These are phyloP conservation scores for Sideroxylon spinosum DNA, from an alignment of 179 eudicot species.

Conservation along the genomic window DNA sequence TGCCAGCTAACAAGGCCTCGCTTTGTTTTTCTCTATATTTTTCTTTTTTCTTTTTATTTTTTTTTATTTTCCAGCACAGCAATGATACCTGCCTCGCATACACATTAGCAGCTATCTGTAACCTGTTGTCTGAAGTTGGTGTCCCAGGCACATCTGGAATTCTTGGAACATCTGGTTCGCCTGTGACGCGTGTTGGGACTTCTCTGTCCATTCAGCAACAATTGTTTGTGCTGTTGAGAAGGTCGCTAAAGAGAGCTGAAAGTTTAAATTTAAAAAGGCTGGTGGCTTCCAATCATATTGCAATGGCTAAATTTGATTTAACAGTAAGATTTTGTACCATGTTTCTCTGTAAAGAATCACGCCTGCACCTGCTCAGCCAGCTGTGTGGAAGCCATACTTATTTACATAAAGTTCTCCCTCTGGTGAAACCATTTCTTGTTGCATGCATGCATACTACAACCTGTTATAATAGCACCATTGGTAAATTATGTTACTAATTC, in stretches of 20 bases:
- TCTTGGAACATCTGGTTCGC: conserved; percentile 74
- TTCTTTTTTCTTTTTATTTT: not conserved
- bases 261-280: conserved; percentile 61
- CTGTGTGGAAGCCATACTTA: not conserved
- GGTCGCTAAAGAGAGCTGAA: conserved; percentile 82
- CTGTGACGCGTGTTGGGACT: conserved; percentile 56
- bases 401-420: not conserved
- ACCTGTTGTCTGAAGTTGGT: conserved; percentile 78
- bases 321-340: conserved; percentile 42
- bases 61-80: conserved; percentile 55
- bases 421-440: not conserved
- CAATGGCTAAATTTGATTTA: conserved; percentile 80
- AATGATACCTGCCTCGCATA: conserved; percentile 92
- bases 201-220: conserved; percentile 78
- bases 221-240: conserved; percentile 68
- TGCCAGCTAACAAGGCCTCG: conserved; percentile 11
- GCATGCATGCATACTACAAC: not conserved
- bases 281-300: conserved; percentile 78
- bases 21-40: not conserved
- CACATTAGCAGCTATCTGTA: conserved; percentile 82
- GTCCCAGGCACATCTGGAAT: conserved; percentile 62
- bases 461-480: not conserved
- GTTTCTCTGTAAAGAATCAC: not conserved
- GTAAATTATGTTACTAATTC: no score
- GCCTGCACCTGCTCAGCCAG: not conserved